Evolutionary conservation across 805 yeast species (phyloP).

Genomic region (Metschnikowia aberdeeniae): DNA sequence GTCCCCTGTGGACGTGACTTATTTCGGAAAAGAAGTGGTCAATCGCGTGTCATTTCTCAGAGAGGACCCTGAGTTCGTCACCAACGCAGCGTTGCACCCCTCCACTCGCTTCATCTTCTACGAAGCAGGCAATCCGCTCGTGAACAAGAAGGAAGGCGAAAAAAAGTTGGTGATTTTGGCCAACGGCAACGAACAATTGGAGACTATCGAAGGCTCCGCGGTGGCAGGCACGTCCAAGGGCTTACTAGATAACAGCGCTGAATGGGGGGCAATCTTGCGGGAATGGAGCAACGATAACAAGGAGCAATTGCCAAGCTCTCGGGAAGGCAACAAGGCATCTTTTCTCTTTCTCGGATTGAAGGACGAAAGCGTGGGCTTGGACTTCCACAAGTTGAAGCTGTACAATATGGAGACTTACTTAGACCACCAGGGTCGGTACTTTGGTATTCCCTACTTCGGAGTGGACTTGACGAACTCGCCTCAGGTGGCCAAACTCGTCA

Average conservation of each 20-base stretch:
- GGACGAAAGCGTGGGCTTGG: constrained; percentile 42
- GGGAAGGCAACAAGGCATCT: constrained; percentile 34
- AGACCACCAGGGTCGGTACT: constrained; percentile 44
- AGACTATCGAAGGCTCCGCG: constrained; percentile 12
- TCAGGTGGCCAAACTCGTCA: constrained; percentile 35
- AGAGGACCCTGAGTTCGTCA: constrained; percentile 49
- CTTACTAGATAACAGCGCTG: constrained; percentile 13
- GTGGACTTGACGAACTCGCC: constrained; percentile 51
- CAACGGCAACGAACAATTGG: constrained; percentile 32
- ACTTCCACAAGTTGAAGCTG: constrained; percentile 26
- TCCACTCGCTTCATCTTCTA: constrained; percentile 49
- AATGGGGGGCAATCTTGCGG: constrained; percentile 12
- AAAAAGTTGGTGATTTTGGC: constrained; percentile 31
- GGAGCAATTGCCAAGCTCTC: constrained; percentile 36
- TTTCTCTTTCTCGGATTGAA: constrained; percentile 40
- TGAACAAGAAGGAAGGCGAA: constrained; percentile 24
- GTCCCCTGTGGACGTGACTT: constrained; percentile 16
- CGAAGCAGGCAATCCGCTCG: constrained; percentile 28
- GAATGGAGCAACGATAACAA: constrained; percentile 32
- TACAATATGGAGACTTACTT: constrained; percentile 32
- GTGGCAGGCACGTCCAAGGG: constrained; percentile 21
- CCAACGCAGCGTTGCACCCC: constrained; percentile 40
- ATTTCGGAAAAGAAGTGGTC: constrained; percentile 50
- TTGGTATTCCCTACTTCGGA: constrained; percentile 63
- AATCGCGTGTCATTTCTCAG: constrained; percentile 65